Evolutionary conservation across 1,284 basidiomycete species (phyloP).

Genomic region (Microbotryum silenes-acaulis): DNA sequence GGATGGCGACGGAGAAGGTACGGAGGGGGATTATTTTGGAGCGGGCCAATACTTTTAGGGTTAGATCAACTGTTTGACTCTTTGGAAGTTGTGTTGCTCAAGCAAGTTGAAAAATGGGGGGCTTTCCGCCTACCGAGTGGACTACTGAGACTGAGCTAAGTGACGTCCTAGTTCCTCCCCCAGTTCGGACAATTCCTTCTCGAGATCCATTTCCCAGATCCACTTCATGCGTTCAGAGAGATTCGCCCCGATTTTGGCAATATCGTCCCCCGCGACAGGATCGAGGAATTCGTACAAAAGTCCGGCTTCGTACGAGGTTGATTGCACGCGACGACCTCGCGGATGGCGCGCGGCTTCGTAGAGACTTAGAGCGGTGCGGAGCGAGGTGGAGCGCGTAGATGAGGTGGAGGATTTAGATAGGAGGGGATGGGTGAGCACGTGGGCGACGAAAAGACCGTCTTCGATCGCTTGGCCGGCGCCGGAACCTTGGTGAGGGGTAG

Average conservation of each 20-base stretch:
- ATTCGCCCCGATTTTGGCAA: constrained; percentile 20
- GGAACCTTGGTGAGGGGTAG: constrained; percentile 35
- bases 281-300: constrained; percentile 31
- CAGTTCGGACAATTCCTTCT: constrained; percentile 8
- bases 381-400: constrained; percentile 10
- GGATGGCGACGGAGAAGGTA: neutral
- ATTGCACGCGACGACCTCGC: constrained; percentile 33
- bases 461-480: constrained; percentile 39
- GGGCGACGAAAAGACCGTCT: constrained; percentile 37
- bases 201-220: constrained; percentile 29
- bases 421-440: constrained; percentile 32
- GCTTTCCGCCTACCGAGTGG: no score
- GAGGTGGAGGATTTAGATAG: constrained; percentile 14
- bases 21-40: constrained; percentile 18
- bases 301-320: constrained; percentile 31
- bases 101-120: no score
- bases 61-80: neutral
- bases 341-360: constrained; percentile 34
- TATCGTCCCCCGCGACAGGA: constrained; percentile 18
- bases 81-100: no score
- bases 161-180: no score
- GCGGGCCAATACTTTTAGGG: constrained; percentile 25
- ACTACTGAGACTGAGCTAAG: no score
- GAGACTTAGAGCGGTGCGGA: constrained; percentile 25
- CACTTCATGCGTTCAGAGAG: constrained; percentile 22